Evolutionary conservation across 1,284 basidiomycete species (phyloP), one percentile per base, ranked within the genome.

Genomic region (Schizophyllum commune): DNA sequence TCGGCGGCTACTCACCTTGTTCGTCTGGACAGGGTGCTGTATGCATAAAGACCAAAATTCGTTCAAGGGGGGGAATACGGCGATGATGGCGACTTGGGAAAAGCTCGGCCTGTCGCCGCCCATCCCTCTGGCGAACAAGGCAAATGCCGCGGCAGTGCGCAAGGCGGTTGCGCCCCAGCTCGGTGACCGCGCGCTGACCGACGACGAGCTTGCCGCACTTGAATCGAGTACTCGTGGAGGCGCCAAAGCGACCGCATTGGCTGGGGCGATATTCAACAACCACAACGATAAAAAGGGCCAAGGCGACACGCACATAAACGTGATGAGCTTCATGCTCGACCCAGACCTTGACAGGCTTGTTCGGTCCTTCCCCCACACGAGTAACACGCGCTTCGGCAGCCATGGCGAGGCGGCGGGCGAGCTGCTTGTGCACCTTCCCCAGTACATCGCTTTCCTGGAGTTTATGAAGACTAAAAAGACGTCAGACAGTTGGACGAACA

Each of bases 371-470:
- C 69, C 71, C 0, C 65, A 70, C 55, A 71, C 68, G 0, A 67
- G 59, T 22, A 72, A 72, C 55, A 71, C 65, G 0, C 67, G 65
- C 0, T 74, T 68, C 62, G 66, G 70, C 32, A 68, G 65, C 0
- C 64, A 72, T 56, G 67, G 64, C 55, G 65, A 68, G 15, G 71
- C 67, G 0, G 70, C 69, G 0, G 60, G 53, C 2, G 56, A 53
- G 17, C 39, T 62, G 8, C 53, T 62, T 17, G 8, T 60, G 0
- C 32, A 62, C 27, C 34, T 59, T 20, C 19, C 27, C 6, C 8
- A 39, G 1, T 55, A 58, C 54, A 7, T n/a, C 15, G 22, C 52
- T 17, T 58, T 60, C 19, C 33, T 62, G 9, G 52, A 33, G 39
- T 20, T 32, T 20, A 62, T 62, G 0, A 52, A 54, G 4, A 21